Evolutionary conservation across 140 eudicot genomes (phyloP), one percentile per base, ranked within the genome.

Genomic region (Artemisia princeps): DNA sequence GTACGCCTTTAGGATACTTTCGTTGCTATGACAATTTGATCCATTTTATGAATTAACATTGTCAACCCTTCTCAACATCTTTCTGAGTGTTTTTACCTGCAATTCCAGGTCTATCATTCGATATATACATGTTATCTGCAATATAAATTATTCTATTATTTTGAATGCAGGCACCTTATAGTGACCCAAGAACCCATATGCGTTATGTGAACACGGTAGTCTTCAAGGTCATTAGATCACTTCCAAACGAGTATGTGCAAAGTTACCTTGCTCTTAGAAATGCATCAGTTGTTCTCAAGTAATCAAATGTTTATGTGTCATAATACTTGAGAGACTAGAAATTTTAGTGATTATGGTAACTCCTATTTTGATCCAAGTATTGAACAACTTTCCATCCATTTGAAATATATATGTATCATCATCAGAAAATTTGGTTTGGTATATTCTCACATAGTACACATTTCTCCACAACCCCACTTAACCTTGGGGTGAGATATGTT

Each of bases 171-270:
- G 97, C 95, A 56, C 97, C 95, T 6, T 90, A 90, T 65, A 60
- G 72, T 45, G 97, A 86, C 63, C 95, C 95, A 62, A 84, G 97
- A 79, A 90, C 95, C 57, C 88, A 86, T 56, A 75, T 90, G 24
- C 77, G 90, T 24, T 90, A 90, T 76, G 95, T 94, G n/a, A 86
- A 86, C 74, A 65, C 97, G 4, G 95, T 84, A 56, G 90, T 86
- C 19, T 90, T 90, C 77, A 86, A 84, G 84, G 61, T 63, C 4
- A 80, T 90, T 23, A 84, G 95, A 56, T 82, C 97, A 0, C 95
- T 86, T 70, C 94, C 95, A 6, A 82, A 86, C 30, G 94, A 90
- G 48, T 84, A 90, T 68, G 97, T 90, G 54, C 95, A 90, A 76
- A 75, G 95, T 17, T 86, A 90, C 60, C 81, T 90, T 42, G 89